Conservation (phyloP, 768 basidiomycete species). For the Amanita pseudoporphyria region DNA sequence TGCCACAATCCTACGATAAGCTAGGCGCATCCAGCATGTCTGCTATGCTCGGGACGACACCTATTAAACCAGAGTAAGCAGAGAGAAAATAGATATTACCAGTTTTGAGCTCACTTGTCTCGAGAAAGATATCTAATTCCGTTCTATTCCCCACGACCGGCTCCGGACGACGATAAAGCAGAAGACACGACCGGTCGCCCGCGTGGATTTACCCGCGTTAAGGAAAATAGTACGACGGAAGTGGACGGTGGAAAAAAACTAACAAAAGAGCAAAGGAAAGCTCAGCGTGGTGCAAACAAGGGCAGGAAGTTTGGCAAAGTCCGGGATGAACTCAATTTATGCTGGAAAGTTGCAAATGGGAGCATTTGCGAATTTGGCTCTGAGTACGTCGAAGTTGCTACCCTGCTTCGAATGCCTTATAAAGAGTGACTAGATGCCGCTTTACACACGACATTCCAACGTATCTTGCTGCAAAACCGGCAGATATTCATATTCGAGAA, state of each 20-base stretch:
- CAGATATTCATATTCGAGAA: constrained; percentile 57
- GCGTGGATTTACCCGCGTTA: constrained; percentile 16
- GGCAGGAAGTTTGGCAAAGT: constrained; percentile 69
- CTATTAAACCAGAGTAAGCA: constrained; percentile 29
- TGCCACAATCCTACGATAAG: neutral
- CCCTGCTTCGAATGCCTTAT: neutral
- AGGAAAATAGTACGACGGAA: constrained; percentile 13
- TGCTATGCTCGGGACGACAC: constrained; percentile 23
- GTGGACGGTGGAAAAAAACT: constrained; percentile 23
- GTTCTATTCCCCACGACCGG: constrained; percentile 12
- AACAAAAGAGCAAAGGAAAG: constrained; percentile 62
- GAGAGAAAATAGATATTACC: neutral
- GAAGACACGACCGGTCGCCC: constrained; percentile 43
- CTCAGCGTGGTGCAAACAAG: constrained; percentile 76
- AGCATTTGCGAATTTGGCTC: constrained; percentile 60
- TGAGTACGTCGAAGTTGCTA: constrained; percentile 32
- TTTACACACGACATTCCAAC: constrained; percentile 67
- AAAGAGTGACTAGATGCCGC: constrained; percentile 44
- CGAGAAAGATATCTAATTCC: constrained; percentile 25
- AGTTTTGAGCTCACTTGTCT: neutral
- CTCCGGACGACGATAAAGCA: constrained; percentile 39
- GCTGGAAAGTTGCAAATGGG: constrained; percentile 70
- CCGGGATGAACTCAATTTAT: constrained; percentile 74
- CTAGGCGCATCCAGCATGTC: neutral
- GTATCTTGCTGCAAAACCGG: constrained; percentile 70